These are phyloP conservation scores for Fusarium robinianum DNA, from an alignment of 2,329 filamentous ascomycete species.

Conservation along the genomic window DNA sequence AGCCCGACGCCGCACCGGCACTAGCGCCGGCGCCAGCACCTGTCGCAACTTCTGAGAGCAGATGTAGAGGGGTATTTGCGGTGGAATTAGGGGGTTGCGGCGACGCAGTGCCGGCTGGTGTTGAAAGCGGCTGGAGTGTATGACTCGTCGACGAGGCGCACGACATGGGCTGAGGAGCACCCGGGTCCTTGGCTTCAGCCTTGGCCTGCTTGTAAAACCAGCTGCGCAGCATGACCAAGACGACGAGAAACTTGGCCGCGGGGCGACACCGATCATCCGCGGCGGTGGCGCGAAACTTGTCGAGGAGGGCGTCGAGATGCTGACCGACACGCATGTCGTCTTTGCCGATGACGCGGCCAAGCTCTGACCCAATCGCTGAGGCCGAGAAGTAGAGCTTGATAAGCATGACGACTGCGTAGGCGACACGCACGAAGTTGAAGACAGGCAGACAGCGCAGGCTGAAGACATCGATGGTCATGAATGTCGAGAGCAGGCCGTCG, in stretches of 20 bases:
- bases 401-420: conserved; percentile 71
- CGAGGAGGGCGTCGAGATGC: conserved; percentile 71
- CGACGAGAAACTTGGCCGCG: conserved; percentile 71
- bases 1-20: conserved; percentile 4
- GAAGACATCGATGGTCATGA: conserved; percentile 62
- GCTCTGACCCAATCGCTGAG: conserved; percentile 64
- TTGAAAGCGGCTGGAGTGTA: conserved; percentile 16
- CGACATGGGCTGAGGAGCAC: conserved; percentile 6
- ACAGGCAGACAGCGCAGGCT: conserved; percentile 69
- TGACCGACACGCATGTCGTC: conserved; percentile 67
- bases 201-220: conserved; percentile 66
- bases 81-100: conserved; percentile 31
- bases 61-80: conserved; percentile 58
- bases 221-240: conserved; percentile 69
- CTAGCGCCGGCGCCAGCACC: conserved; percentile 41
- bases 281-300: conserved; percentile 67
- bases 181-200: conserved; percentile 23
- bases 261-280: conserved; percentile 67
- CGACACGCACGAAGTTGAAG: conserved; percentile 71
- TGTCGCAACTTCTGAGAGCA: conserved; percentile 62
- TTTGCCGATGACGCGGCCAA: conserved; percentile 71
- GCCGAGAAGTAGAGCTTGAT: conserved; percentile 76
- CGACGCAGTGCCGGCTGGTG: conserved; percentile 13
- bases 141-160: conserved; percentile 10
- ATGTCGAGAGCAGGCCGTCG: conserved; percentile 68